Percentiles rank a stretch among this genome's conserved stretches.
phyloP scores from a whole-genome alignment of 129 eudicot genomes.

The Erigeron canadensis region DNA sequence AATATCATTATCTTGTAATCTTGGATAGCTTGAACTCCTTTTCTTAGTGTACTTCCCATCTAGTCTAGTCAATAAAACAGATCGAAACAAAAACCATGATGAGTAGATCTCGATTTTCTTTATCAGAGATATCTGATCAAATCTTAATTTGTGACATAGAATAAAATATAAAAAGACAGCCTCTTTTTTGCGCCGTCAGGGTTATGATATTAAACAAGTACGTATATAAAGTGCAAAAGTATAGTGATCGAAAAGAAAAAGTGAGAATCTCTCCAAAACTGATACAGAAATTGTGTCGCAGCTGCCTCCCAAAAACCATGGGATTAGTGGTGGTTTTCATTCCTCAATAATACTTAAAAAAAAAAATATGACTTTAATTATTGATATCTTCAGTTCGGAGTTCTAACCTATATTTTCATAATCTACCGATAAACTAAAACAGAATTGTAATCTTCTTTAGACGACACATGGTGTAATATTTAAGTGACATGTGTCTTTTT shows the following conservation, averaged over 20 bases:
- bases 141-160: too few species aligned
- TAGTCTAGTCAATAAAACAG: too few species aligned
- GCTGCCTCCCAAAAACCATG: constrained; percentile 18
- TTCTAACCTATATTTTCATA: not conserved
- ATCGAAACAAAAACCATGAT: too few species aligned
- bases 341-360: not conserved
- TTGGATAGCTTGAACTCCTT: too few species aligned
- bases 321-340: constrained; percentile 11
- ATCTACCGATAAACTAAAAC: not conserved
- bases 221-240: not conserved
- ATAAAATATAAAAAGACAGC: too few species aligned
- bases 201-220: constrained; percentile 6
- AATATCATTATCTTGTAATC: too few species aligned
- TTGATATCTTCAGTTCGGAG: not conserved
- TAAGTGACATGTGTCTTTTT: too few species aligned
- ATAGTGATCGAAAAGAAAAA: not conserved
- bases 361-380: not conserved
- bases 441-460: too few species aligned
- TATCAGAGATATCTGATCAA: too few species aligned
- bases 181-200: constrained; percentile 14
- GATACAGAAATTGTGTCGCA: constrained; percentile 18
- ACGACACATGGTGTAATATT: too few species aligned
- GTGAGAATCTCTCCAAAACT: not conserved
- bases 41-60: too few species aligned
- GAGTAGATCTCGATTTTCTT: too few species aligned